Base-by-base conservation (phyloP, 2,329 filamentous ascomycete genomes). In the Hortaea werneckii region DNA sequence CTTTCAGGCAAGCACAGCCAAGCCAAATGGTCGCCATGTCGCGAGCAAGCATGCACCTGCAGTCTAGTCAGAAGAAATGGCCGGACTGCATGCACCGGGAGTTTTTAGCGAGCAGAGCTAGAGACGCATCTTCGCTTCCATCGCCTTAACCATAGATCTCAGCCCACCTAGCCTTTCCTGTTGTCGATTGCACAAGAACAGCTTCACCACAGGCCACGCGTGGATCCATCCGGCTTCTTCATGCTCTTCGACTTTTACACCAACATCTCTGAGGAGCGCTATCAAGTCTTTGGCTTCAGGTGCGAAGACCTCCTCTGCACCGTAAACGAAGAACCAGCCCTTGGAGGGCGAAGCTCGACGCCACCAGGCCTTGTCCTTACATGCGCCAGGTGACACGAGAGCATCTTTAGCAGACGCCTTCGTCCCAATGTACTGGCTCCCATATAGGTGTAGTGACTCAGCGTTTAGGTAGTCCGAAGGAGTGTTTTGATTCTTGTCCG, bases 291-390 rank as follows among this genome's bases (percentile, higher is more conserved):
- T 70, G 12, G 86, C 82, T 52, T 88, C 85, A 0, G 79, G 76
- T 1, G 79, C 80, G 52, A 94, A 80, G 0, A 92, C 81, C 62
- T 94, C 87, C 60, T 89, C 84, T 1, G 78, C 75, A 0, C 87
- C 85, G 56, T 82, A 89, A 5, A 81, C 72, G 53, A 92, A 73
- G 49, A 79, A 78, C 60, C 85, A 81, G 0, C 87, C 86, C 40
- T 73, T 69, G 6, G 69, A 67, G 0, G 87, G 87, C 44, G 75
- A 77, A 26, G 84, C 81, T 44, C 75, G 71, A 49, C 66, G 71
- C 86, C 85, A 90, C 66, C 80, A 79, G 6, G 69, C 65, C 8
- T 74, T 56, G 54, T 87, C 81, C 54, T 73, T 75, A 61, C 83
- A 88, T 34, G 74, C 72, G 0, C 85, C 85, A 1, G 86, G 86